These are phyloP conservation scores for Fusarium solani-melongenae DNA, from an alignment of 2,329 filamentous ascomycete genomes.

Conservation along the genomic window DNA sequence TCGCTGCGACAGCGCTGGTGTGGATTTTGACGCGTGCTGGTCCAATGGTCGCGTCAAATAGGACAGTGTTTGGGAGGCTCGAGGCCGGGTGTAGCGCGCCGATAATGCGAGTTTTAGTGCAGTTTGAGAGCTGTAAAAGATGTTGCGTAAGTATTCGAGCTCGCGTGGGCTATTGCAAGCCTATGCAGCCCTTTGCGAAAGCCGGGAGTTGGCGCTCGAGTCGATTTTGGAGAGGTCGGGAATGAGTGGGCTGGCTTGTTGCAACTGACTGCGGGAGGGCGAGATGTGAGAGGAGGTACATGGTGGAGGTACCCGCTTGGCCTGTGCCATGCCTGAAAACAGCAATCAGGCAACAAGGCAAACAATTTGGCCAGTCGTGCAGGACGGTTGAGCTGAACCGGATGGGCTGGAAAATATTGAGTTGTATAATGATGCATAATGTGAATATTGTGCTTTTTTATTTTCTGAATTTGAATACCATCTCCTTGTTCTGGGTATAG, in stretches of 20 bases:
- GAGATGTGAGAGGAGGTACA: conserved; percentile 37
- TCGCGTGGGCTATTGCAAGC: conserved; percentile 21
- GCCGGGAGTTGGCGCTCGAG: conserved; percentile 18
- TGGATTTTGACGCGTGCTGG: conserved; percentile 46
- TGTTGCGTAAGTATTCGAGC: not conserved
- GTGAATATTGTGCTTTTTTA: not conserved
- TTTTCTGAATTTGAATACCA: too few species aligned
- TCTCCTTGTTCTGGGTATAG: not conserved
- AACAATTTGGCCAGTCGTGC: conserved; percentile 15
- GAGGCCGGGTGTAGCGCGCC: conserved; percentile 5
- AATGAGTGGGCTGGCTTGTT: conserved; percentile 32
- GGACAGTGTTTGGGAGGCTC: conserved; percentile 8
- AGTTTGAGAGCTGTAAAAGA: not conserved
- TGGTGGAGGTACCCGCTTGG: conserved; percentile 42
- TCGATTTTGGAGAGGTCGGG: conserved; percentile 36
- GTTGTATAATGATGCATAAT: not conserved
- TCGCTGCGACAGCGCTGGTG: conserved; percentile 35
- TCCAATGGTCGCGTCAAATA: conserved; percentile 43
- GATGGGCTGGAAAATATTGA: not conserved
- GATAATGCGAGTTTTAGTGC: not conserved
- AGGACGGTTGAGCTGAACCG: not conserved
- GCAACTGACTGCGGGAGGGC: conserved; percentile 19
- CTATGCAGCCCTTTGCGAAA: conserved; percentile 28
- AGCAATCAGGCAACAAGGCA: conserved; percentile 48
- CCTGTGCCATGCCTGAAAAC: conserved; percentile 42